phyloP scores from a whole-genome alignment of 148 eudicot species.

The Spergularia bocconei region DNA sequence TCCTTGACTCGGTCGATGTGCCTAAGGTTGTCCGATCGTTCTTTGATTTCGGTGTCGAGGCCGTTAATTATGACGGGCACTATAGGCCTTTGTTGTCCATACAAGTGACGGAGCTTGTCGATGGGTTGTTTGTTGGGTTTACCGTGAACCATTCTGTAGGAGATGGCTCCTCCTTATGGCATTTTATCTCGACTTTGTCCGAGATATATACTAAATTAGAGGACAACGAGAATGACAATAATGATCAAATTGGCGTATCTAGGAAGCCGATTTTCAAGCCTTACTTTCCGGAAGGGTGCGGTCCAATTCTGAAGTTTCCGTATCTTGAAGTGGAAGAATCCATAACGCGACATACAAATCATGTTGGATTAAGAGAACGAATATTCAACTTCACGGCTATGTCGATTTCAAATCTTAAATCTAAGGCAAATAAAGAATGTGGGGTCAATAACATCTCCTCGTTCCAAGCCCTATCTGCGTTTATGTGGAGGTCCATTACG shows the following conservation, averaged over 20 bases:
- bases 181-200: conserved; percentile 14
- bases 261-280: neutral
- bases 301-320: conserved; percentile 10
- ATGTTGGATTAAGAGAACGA: conserved; percentile 5
- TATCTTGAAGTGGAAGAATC: neutral
- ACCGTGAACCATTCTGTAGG: conserved; percentile 8
- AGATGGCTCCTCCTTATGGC: conserved; percentile 12
- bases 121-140: conserved; percentile 21
- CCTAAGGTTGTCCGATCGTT: conserved; percentile 26
- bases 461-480: conserved; percentile 65
- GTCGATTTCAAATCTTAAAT: neutral
- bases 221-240: neutral
- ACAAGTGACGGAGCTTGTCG: conserved; percentile 48
- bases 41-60: conserved; percentile 28
- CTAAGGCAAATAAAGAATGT: conserved; percentile 29
- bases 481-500: conserved; percentile 72
- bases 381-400: conserved; percentile 20
- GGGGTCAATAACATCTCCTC: conserved; percentile 45
- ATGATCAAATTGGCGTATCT: neutral
- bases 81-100: conserved; percentile 34
- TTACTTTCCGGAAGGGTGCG: neutral
- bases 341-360: neutral
- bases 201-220: conserved; percentile 2
- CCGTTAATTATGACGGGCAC: conserved; percentile 44
- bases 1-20: conserved; percentile 25